A percentile compares a stretch with the other conserved stretches of the same genome.
These are phyloP conservation scores for Saccharomyces cerevisiae DNA, from an alignment of 805 yeast species.

Conservation along the genomic window DNA sequence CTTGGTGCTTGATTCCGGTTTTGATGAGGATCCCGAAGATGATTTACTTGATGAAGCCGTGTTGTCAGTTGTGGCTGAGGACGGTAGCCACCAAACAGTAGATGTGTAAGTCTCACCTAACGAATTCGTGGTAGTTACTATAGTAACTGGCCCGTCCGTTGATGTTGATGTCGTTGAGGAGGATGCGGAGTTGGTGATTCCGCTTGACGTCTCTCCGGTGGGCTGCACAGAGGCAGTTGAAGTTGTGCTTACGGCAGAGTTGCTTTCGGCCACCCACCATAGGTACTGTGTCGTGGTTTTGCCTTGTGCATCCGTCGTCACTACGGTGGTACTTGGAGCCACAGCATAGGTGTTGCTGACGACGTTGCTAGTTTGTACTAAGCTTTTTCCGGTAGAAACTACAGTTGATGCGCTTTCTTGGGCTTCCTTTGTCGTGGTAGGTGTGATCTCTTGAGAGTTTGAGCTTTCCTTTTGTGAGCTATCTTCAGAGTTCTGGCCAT, in stretches of 20 bases:
- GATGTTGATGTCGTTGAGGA: not conserved
- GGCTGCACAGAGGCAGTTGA: not conserved
- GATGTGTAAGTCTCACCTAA: conserved; percentile 19
- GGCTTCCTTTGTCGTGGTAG: not conserved
- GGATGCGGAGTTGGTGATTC: not conserved
- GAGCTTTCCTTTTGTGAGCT: not conserved
- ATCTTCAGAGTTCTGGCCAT: not conserved
- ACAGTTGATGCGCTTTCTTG: not conserved
- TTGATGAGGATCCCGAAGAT: not conserved
- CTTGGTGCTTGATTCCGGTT: not conserved
- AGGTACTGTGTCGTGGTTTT: conserved; percentile 13
- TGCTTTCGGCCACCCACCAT: conserved; percentile 11
- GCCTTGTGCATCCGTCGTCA: conserved; percentile 17
- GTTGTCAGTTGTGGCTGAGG: conserved; percentile 7
- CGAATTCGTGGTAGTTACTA: conserved; percentile 15
- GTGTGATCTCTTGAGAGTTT: not conserved
- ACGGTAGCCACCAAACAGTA: conserved; percentile 28
- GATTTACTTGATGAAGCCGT: conserved; percentile 1
- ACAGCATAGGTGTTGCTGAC: conserved; percentile 7
- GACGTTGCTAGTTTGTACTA: conserved; percentile 7
- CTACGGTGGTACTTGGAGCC: conserved; percentile 13
- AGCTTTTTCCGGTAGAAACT: not conserved
- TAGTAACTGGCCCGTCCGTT: conserved; percentile 15
- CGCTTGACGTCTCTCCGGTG: not conserved
- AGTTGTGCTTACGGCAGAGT: not conserved